Base-by-base conservation (phyloP, 1,139 yeast genomes). In the Geotrichum klebahnii region DNA sequence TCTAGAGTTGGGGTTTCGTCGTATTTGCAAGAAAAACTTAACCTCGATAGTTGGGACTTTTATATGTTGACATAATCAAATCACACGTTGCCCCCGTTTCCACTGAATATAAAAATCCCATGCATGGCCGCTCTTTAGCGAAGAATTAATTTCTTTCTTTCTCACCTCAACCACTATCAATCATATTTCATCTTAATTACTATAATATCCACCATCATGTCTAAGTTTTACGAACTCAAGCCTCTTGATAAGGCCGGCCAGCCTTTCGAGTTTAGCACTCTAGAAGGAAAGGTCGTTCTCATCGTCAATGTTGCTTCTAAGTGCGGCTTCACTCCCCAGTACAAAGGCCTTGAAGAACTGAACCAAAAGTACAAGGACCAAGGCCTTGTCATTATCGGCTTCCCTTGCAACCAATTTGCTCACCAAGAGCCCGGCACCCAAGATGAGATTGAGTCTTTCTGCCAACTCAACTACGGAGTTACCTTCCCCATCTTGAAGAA, bases 331-430 rank as follows among this genome's bases (percentile, higher is more conserved):
- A 67, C 71, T 26, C 67, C 68, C 55, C 97, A 94, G 65, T 94
- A 90, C 72, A 73, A 76, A 62, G 97, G 83, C 56, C 77, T 92
- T 54, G 96, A 92, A 72, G 84, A 77, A 58, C 73, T 92, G 56
- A 82, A 90, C 76, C 75, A 85, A 63, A 82, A 85, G 67, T 87
- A 84, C 72, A 75, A 78, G 54, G 90, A 79, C 59, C 66, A 84
- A 64, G 95, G 90, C 24, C 76, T 92, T 35, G 86, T 77, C 51
- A 79, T 92, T 57, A 64, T 92, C 50, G 98, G 96, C 2, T 92
- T 92, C 81, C 98, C 98, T 59, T 82, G 89, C 67, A 82, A 83
- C 67, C 97, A 92, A 69, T 92, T 92, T 62, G 92, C 87, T 40
- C 77, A 77, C 57, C 96, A 92, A 70, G 97, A 92, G 66, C 96